Percentiles rank a stretch among this genome's conserved stretches.
Evolutionary conservation across 306 rosid species (phyloP).

Genomic region (Casuarina cunninghamiana): DNA sequence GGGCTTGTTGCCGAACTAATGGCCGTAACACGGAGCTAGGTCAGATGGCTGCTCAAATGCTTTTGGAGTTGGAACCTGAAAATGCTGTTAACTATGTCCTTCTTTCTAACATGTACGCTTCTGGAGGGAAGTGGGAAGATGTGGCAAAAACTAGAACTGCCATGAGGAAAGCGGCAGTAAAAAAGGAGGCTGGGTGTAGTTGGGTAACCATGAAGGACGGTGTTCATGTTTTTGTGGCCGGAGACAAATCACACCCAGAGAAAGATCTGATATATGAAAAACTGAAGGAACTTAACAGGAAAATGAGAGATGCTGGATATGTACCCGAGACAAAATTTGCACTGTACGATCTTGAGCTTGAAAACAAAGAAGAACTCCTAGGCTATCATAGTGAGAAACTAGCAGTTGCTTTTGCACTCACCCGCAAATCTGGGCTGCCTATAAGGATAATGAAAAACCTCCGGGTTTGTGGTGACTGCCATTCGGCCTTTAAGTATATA

Average conservation of each 20-base stretch:
- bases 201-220: constrained; percentile 97
- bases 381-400: constrained; percentile 90
- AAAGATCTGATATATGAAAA: constrained; percentile 65
- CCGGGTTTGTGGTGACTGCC: constrained; percentile 93
- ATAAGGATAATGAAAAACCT: constrained; percentile 92
- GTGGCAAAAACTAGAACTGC: constrained; percentile 72
- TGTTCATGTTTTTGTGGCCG: constrained; percentile 89
- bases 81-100: constrained; percentile 85
- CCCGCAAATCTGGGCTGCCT: constrained; percentile 70
- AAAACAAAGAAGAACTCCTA: constrained; percentile 80
- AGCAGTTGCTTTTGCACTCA: constrained; percentile 86
- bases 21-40: constrained; percentile 76
- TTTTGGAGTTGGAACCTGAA: constrained; percentile 74
- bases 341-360: constrained; percentile 77
- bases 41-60: constrained; percentile 70
- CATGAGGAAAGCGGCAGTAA: constrained; percentile 79
- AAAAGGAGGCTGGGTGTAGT: constrained; percentile 91
- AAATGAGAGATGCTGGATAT: constrained; percentile 75
- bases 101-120: constrained; percentile 90
- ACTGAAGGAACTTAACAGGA: constrained; percentile 58
- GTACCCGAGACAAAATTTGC: constrained; percentile 81
- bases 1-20: constrained; percentile 67
- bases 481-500: constrained; percentile 78
- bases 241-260: constrained; percentile 80
- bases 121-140: constrained; percentile 75